phyloP scores from a whole-genome alignment of 805 yeast genomes.

The Hanseniaspora vineae region DNA sequence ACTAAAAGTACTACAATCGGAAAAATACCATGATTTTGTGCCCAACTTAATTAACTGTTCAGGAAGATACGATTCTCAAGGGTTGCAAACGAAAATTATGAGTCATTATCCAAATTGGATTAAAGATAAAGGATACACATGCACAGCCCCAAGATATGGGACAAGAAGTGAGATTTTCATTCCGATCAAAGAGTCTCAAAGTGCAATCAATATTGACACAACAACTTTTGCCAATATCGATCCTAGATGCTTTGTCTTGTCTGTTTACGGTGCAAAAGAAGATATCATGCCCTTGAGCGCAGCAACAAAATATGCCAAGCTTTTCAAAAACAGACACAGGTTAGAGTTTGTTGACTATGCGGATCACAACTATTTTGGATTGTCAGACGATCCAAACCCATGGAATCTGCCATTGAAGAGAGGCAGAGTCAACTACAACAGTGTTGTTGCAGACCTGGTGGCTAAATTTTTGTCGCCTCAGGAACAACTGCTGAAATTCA shows the following conservation, averaged over 20 bases:
- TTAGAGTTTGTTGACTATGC: slow-evolving; percentile 52
- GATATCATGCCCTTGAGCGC: slow-evolving; percentile 53
- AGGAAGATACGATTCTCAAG: slow-evolving; percentile 48
- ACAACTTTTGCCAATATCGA: slow-evolving; percentile 29
- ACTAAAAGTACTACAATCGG: slow-evolving; percentile 22
- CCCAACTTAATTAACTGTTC: slow-evolving; percentile 63
- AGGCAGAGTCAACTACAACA: slow-evolving; percentile 45
- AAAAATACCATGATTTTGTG: slow-evolving; percentile 21
- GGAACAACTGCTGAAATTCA: neutral
- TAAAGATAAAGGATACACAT: slow-evolving; percentile 27
- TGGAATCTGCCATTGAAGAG: slow-evolving; percentile 24
- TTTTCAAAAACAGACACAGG: slow-evolving; percentile 40
- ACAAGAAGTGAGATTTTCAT: slow-evolving; percentile 29
- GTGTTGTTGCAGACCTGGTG: slow-evolving; percentile 30
- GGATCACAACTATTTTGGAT: slow-evolving; percentile 71
- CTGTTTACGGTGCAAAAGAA: slow-evolving; percentile 64
- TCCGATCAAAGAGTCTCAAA: slow-evolving; percentile 36
- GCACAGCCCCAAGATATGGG: slow-evolving; percentile 39
- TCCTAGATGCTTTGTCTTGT: slow-evolving; percentile 38
- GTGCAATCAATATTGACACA: slow-evolving; percentile 38
- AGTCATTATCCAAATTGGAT: slow-evolving; percentile 27
- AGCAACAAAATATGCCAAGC: slow-evolving; percentile 42
- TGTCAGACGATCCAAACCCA: slow-evolving; percentile 18
- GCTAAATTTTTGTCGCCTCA: neutral
- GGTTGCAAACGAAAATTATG: slow-evolving; percentile 30